Percentiles rank a stretch among this genome's conserved stretches.
These are phyloP conservation scores for Aspergillus ruber DNA, from an alignment of 2,329 filamentous ascomycete species.

Conservation along the genomic window DNA sequence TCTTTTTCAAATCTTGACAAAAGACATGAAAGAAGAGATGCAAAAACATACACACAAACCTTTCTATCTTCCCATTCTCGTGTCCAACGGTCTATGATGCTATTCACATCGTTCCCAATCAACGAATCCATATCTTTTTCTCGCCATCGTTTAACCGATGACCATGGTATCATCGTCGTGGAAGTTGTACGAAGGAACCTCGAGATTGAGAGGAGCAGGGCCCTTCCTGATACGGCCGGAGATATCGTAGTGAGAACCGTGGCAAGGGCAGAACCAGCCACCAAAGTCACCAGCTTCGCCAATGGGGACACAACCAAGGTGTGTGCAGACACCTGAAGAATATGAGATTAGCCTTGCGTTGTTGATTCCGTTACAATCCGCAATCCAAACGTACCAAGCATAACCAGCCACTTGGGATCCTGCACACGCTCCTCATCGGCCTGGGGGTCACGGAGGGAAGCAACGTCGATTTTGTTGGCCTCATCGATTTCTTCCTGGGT, in stretches of 20 bases:
- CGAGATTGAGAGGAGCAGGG: conserved; percentile 93
- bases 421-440: conserved; percentile 86
- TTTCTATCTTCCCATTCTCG: conserved; percentile 12
- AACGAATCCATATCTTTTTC: conserved; percentile 3
- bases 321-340: conserved; percentile 82
- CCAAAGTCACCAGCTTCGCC: conserved; percentile 97
- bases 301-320: conserved; percentile 97
- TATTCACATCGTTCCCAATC: conserved; percentile 9
- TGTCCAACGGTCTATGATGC: conserved; percentile 7
- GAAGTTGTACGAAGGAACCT: conserved; percentile 90
- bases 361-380: background rate
- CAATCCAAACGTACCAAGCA: conserved; percentile 66
- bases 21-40: conserved; percentile 23
- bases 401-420: conserved; percentile 98
- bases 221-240: conserved; percentile 97
- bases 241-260: conserved; percentile 99
- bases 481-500: conserved; percentile 89
- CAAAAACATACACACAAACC: conserved; percentile 12
- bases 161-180: conserved; percentile 79
- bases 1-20: conserved; percentile 27
- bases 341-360: conserved; percentile 1
- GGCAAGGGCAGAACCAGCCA: conserved; percentile 99
- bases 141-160: conserved; percentile 67
- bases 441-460: conserved; percentile 84
- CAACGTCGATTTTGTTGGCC: conserved; percentile 80